Evolutionary conservation across 139 green algal species (phyloP).

Genomic region (Micractinium conductrix): DNA sequence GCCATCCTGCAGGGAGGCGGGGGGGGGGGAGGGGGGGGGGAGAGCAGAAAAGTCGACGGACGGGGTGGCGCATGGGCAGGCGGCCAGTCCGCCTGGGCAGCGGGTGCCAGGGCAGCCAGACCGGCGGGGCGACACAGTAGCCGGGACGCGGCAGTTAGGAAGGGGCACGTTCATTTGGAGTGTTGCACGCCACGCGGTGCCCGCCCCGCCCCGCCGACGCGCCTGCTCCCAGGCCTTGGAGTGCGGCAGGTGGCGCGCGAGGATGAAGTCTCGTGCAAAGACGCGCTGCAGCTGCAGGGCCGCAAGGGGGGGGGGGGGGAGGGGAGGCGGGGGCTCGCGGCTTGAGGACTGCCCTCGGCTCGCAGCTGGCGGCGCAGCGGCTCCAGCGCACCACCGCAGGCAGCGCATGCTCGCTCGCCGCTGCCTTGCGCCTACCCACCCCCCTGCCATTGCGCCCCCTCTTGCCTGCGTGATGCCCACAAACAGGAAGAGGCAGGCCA

Average conservation of each 20-base stretch:
- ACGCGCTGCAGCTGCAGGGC: conserved; percentile 49
- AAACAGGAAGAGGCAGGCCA: conserved; percentile 53
- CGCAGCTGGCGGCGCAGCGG: neutral
- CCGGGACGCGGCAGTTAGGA: too few relatives aligned
- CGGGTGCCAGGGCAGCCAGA: too few relatives aligned
- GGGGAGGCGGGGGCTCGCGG: neutral
- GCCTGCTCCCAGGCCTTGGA: conserved; percentile 28
- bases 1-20: neutral
- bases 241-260: neutral
- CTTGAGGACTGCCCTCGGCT: neutral
- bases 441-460: neutral
- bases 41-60: neutral
- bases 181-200: too few relatives aligned
- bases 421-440: too few relatives aligned
- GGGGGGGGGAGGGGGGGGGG: neutral
- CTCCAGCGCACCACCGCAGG: neutral
- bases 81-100: too few relatives aligned
- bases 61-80: neutral
- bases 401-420: neutral
- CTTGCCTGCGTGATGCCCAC: conserved; percentile 46
- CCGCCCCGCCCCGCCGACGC: too few relatives aligned
- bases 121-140: too few relatives aligned
- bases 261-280: conserved; percentile 42
- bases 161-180: too few relatives aligned
- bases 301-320: neutral